Conservation (phyloP, 2,329 filamentous ascomycete genomes). For the Exophiala viscosa region DNA sequence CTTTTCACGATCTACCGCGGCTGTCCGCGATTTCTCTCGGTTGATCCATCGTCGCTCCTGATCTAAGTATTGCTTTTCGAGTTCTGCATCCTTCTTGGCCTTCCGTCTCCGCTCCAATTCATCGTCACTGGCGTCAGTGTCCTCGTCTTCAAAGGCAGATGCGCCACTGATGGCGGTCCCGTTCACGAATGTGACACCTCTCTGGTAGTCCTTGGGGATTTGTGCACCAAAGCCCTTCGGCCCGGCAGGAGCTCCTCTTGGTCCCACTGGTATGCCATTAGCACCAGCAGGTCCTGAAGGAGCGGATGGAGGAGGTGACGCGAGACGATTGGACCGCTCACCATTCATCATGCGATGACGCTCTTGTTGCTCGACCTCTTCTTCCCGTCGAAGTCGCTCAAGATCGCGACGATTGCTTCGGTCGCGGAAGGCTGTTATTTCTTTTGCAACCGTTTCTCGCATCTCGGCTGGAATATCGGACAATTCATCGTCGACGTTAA, state of each 20-base stretch:
- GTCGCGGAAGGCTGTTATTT: conserved; percentile 92
- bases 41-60: conserved; percentile 89
- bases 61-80: conserved; percentile 76
- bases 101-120: conserved; percentile 73
- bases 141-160: conserved; percentile 68
- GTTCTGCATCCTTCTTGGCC: conserved; percentile 68
- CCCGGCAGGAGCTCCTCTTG: conserved; percentile 69
- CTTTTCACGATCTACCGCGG: conserved; percentile 79
- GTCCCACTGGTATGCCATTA: conserved; percentile 75
- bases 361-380: conserved; percentile 87
- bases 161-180: conserved; percentile 64
- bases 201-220: conserved; percentile 68
- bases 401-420: conserved; percentile 82
- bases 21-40: conserved; percentile 76
- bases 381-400: conserved; percentile 81
- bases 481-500: conserved; percentile 85
- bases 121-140: conserved; percentile 80
- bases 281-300: conserved; percentile 61
- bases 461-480: conserved; percentile 94
- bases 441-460: conserved; percentile 88
- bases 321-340: conserved; percentile 62
- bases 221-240: conserved; percentile 61
- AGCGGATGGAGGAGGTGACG: conserved; percentile 64
- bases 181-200: conserved; percentile 78
- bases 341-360: conserved; percentile 62